Percentiles rank a stretch among this genome's conserved stretches.
These are phyloP conservation scores for Monosporascus sp. DNA, from an alignment of 2,329 filamentous ascomycete species.

Conservation along the genomic window DNA sequence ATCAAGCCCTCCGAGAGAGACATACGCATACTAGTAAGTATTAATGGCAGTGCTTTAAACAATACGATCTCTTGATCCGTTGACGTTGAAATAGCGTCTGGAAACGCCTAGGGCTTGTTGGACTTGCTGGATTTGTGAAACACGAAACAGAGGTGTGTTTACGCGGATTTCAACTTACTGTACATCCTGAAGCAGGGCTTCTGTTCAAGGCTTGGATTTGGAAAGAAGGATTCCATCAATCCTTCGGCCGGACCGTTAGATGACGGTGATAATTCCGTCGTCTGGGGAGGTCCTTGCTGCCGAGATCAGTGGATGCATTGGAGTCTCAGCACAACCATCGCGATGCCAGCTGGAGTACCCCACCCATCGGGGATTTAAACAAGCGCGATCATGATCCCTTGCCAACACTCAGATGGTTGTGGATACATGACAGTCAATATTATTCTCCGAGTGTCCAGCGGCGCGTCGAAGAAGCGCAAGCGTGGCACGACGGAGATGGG, in stretches of 20 bases:
- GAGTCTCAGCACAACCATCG: background rate
- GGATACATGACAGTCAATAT: background rate
- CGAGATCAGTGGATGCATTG: background rate
- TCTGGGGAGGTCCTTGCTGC: background rate
- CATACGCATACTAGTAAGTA: background rate
- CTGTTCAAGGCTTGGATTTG: too few species aligned
- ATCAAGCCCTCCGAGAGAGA: too few species aligned
- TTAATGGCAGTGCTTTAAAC: background rate
- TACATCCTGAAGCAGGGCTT: background rate
- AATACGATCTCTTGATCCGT: background rate
- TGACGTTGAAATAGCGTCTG: background rate
- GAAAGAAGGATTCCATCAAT: too few species aligned
- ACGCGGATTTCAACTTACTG: background rate
- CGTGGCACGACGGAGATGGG: background rate
- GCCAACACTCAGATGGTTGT: too few species aligned
- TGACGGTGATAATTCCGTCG: background rate
- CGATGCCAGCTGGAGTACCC: background rate
- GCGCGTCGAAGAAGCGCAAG: background rate
- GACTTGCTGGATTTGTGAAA: background rate
- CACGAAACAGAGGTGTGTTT: background rate
- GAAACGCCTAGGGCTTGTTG: background rate
- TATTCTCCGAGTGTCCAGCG: too few species aligned
- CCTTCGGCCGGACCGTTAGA: background rate
- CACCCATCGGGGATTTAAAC: background rate
- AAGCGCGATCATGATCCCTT: background rate